Conservation (phyloP, 78 protist species). For the Creolimax fragrantissima region DNA sequence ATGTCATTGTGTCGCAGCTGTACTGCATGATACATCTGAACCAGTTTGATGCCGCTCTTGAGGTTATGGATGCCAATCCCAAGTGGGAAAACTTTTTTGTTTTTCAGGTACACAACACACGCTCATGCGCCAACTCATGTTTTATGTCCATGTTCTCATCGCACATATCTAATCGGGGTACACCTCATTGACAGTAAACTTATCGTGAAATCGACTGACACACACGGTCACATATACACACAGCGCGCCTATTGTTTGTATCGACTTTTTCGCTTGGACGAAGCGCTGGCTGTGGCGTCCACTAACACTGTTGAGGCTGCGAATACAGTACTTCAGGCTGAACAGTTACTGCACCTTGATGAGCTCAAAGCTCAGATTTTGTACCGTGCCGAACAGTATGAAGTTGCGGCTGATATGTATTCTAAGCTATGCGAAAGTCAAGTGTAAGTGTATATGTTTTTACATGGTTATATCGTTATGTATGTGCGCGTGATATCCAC, state of each 20-base stretch:
- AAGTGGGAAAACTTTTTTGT: background rate
- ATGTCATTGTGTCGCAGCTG: background rate
- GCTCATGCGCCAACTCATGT: too few relatives aligned
- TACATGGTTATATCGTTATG: too few relatives aligned
- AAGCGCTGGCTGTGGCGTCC: background rate
- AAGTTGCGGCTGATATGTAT: background rate
- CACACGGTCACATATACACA: too few relatives aligned
- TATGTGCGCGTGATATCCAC: too few relatives aligned
- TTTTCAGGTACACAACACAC: background rate
- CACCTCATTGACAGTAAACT: too few relatives aligned
- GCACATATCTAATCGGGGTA: too few relatives aligned
- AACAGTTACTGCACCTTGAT: background rate
- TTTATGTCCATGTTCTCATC: too few relatives aligned
- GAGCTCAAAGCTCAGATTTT: constrained; percentile 4
- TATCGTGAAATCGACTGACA: too few relatives aligned
- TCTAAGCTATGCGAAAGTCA: background rate
- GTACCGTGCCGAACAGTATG: constrained; percentile 7
- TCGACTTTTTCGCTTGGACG: background rate
- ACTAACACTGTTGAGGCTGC: background rate
- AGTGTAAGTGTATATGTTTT: background rate
- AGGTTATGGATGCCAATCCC: background rate
- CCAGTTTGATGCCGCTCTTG: background rate
- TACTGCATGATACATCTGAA: background rate
- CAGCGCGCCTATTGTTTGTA: background rate
- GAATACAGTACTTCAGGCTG: background rate